A percentile compares a stretch with the other conserved stretches of the same genome.
phyloP scores from a whole-genome alignment of 257 asterid genomes.

The Gentiana macrophylla region DNA sequence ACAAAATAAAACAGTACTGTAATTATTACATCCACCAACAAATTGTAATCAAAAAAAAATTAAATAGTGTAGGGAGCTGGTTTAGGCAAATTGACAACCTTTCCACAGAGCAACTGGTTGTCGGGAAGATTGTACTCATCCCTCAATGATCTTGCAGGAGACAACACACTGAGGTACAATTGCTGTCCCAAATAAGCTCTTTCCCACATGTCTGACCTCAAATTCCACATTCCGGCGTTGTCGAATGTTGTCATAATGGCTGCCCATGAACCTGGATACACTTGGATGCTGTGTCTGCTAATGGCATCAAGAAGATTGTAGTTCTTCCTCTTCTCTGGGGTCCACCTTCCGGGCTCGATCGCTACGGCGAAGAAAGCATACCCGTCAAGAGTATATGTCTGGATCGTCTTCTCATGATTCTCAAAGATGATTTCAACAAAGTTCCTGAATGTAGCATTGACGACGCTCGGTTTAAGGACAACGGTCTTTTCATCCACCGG shows the following conservation, averaged over 20 bases:
- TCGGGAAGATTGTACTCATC: slow-evolving; percentile 44
- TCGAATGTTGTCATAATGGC: slow-evolving; percentile 45
- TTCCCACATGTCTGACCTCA: slow-evolving; percentile 44
- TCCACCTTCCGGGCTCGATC: slow-evolving; percentile 40
- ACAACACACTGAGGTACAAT: slow-evolving; percentile 32
- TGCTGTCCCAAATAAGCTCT: slow-evolving; percentile 47
- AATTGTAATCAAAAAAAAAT: background rate
- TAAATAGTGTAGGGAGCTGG: slow-evolving; percentile 21
- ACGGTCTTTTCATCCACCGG: background rate
- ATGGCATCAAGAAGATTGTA: slow-evolving; percentile 44
- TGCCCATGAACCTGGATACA: slow-evolving; percentile 51
- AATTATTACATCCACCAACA: too few species aligned
- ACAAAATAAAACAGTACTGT: too few species aligned
- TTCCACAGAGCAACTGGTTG: slow-evolving; percentile 32
- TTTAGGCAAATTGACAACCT: slow-evolving; percentile 25
- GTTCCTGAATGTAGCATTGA: slow-evolving; percentile 33
- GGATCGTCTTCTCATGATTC: slow-evolving; percentile 45
- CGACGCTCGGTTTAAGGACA: slow-evolving; percentile 21
- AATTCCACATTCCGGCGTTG: slow-evolving; percentile 58
- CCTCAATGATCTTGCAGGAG: slow-evolving; percentile 34
- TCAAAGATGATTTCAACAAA: slow-evolving; percentile 47
- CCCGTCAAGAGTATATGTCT: slow-evolving; percentile 38
- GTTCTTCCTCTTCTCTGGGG: slow-evolving; percentile 40
- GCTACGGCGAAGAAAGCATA: slow-evolving; percentile 40
- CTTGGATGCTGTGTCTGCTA: slow-evolving; percentile 41